Evolutionary conservation across 148 eudicot species (phyloP), one percentile per base, ranked within the genome.

Genomic region (Nepenthes mirabilis): DNA sequence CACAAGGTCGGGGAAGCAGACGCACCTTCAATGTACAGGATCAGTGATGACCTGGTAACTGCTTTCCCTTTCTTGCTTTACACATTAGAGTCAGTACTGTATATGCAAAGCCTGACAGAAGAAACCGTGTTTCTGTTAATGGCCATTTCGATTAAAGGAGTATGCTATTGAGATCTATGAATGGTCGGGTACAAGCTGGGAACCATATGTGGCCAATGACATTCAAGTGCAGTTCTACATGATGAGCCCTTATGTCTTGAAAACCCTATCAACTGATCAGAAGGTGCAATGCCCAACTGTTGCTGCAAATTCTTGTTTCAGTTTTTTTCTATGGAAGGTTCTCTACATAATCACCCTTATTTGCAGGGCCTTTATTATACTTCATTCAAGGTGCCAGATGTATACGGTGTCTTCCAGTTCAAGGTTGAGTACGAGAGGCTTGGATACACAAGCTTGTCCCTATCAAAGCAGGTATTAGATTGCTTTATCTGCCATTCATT

Each of bases 231-330:
- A 84, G 70, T 82, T 84, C 70, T 90, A 80, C 75, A 80, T 87
- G 91, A 90, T 90, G 95, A 90, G 97, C 73, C 97, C 97, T 64
- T 90, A 84, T 77, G 95, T 90, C n/a, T 68, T 90, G 75, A 90
- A 84, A 74, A 82, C 88, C 33, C 59, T 90, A 50, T 78, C 91
- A 47, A 84, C 52, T 49, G 13, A 49, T n/a, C 52, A 49, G 52
- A 49, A 49, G 52, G 52, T 49, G 52, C 12, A 2, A 23, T 49
- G 14, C 13, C 13, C 13, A 40, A 40, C 8, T 40, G 8, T 49
- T 2, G 11, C 14, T 12, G 11, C 52, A 49, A n/a, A 2, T 3
- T 49, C 52, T 49, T 12, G 52, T 12, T 49, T 6, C 52, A 49
- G 11, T 2, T 10, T 49, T 23, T 49, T 49, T 49, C 52, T 1